phyloP scores from a whole-genome alignment of 1,139 yeast species.

The Wickerhamomyces sp. region DNA sequence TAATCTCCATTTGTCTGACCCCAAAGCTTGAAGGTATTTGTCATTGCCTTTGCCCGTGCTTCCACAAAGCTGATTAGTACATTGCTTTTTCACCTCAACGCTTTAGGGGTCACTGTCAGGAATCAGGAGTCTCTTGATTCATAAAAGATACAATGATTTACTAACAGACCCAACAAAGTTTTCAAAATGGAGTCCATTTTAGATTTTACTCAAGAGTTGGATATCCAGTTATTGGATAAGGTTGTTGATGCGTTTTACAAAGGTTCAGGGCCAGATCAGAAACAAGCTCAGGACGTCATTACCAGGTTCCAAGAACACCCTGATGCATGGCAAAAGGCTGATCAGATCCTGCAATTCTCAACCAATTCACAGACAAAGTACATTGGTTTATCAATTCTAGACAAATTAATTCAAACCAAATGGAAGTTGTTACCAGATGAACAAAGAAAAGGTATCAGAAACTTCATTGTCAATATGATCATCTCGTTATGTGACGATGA shows the following conservation, averaged over 20 bases:
- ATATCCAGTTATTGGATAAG: constrained; percentile 72
- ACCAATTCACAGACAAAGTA: constrained; percentile 83
- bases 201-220: constrained; percentile 81
- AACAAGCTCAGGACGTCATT: constrained; percentile 75
- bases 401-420: constrained; percentile 81
- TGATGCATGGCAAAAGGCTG: constrained; percentile 94
- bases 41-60: too few species aligned
- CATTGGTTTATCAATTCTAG: constrained; percentile 85
- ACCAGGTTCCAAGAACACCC: constrained; percentile 92
- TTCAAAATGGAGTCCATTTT: constrained; percentile 73
- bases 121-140: background rate
- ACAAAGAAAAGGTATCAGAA: constrained; percentile 85
- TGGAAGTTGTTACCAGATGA: constrained; percentile 92
- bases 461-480: constrained; percentile 90
- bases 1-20: too few species aligned
- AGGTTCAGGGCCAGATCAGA: constrained; percentile 78
- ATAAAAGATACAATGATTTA: background rate
- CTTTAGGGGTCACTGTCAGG: background rate
- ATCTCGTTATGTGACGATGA: constrained; percentile 88
- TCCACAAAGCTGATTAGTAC: too few species aligned
- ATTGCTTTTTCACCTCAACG: background rate
- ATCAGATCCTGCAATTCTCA: constrained; percentile 77
- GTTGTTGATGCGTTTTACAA: constrained; percentile 85
- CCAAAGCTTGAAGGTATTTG: too few species aligned
- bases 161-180: background rate